A percentile compares a stretch with the other conserved stretches of the same genome.
Evolutionary conservation across 352 stramenopile species (phyloP).

Genomic region (Phytophthora citrophthora): DNA sequence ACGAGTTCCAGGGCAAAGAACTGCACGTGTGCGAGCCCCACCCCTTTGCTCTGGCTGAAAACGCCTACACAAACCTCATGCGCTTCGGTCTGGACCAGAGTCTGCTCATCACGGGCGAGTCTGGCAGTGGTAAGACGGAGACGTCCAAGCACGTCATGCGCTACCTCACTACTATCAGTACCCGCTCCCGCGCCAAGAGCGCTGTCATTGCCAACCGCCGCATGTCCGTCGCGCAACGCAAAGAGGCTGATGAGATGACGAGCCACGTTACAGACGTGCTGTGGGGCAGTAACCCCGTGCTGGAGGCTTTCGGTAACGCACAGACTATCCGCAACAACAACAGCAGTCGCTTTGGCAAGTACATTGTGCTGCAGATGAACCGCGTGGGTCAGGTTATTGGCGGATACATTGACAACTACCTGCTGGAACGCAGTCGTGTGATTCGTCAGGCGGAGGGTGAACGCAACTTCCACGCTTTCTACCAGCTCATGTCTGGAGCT

Average conservation of each 20-base stretch:
- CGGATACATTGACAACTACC: constrained; percentile 90
- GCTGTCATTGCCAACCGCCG: constrained; percentile 77
- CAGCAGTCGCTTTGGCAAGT: constrained; percentile 87
- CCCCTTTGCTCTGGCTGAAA: constrained; percentile 87
- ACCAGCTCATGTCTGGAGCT: constrained; percentile 88
- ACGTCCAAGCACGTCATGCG: constrained; percentile 97
- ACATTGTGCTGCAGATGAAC: constrained; percentile 89
- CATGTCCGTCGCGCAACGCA: constrained; percentile 80
- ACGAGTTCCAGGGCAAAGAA: constrained; percentile 82
- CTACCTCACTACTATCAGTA: constrained; percentile 91
- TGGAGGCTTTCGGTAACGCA: constrained; percentile 87
- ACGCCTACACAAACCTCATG: constrained; percentile 91
- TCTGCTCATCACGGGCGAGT: constrained; percentile 87
- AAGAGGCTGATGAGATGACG: constrained; percentile 76
- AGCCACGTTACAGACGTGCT: constrained; percentile 76
- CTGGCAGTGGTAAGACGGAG: constrained; percentile 93
- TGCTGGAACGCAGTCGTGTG: constrained; percentile 93
- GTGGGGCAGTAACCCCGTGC: constrained; percentile 83
- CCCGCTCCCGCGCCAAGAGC: constrained; percentile 67
- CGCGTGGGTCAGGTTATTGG: constrained; percentile 78
- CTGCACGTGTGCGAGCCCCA: constrained; percentile 84
- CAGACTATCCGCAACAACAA: constrained; percentile 92
- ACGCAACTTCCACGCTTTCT: constrained; percentile 95
- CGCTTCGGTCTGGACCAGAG: constrained; percentile 85
- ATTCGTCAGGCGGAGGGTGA: constrained; percentile 88